phyloP scores from a whole-genome alignment of 176 grass and related monocot species.

The Poa pratensis region DNA sequence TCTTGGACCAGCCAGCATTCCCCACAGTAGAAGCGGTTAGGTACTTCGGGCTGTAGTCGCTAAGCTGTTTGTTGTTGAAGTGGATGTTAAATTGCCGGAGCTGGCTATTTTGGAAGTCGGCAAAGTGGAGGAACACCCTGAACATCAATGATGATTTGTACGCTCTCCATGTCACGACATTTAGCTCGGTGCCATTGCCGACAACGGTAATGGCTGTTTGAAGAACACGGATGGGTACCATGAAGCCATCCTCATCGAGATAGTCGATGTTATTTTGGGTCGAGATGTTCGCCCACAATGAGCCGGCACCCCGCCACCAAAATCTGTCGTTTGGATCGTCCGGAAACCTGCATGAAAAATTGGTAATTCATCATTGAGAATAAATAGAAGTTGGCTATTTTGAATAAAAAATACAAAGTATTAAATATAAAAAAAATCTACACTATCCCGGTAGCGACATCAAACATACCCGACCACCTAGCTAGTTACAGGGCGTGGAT shows the following conservation, averaged over 20 bases:
- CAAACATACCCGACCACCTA: no score
- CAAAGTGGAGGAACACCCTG: constrained; percentile 1
- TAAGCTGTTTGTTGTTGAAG: background rate
- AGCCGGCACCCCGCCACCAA: background rate
- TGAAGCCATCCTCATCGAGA: background rate
- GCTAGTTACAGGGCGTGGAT: no score
- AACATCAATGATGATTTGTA: background rate
- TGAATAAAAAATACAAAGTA: background rate
- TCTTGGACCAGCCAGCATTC: background rate
- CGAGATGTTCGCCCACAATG: background rate
- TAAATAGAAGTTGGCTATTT: background rate
- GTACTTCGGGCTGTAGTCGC: background rate
- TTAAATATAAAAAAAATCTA: no score
- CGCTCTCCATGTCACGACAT: background rate
- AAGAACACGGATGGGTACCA: background rate
- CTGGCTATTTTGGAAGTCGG: constrained; percentile 7
- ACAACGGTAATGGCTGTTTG: background rate
- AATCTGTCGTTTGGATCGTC: constrained; percentile 32
- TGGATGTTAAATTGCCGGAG: background rate
- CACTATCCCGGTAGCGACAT: no score
- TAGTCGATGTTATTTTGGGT: background rate
- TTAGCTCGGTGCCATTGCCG: background rate
- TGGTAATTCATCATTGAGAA: background rate
- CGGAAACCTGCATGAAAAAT: constrained; percentile 34
- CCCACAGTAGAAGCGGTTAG: background rate